Conservation (phyloP, 1,284 basidiomycete genomes). For the Jaminaea rosea region DNA sequence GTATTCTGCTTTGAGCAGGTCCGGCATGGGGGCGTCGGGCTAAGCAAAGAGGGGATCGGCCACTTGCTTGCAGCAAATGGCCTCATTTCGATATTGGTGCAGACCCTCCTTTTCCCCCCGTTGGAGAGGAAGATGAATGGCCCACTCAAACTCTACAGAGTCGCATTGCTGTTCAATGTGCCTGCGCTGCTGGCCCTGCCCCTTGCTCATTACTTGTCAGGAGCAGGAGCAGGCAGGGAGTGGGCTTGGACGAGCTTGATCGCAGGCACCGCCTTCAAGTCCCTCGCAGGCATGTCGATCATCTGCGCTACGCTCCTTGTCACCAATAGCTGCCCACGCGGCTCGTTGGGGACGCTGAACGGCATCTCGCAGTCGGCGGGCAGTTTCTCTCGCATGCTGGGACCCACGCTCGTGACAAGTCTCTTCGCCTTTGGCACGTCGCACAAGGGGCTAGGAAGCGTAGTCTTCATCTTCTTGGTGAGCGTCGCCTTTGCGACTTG, state of each 20-base stretch:
- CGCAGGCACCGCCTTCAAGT: slow-evolving; percentile 12
- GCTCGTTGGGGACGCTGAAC: slow-evolving; percentile 20
- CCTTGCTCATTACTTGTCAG: slow-evolving; percentile 12
- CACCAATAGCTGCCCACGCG: slow-evolving; percentile 21
- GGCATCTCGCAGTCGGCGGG: slow-evolving; percentile 24
- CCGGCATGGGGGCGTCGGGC: slow-evolving; percentile 18
- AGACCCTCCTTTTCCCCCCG: slow-evolving; percentile 21
- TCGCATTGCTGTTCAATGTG: slow-evolving; percentile 15
- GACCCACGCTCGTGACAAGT: slow-evolving; percentile 19
- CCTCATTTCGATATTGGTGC: slow-evolving; percentile 19
- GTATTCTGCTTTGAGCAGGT: slow-evolving; percentile 26
- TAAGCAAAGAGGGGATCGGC: slow-evolving; percentile 20
- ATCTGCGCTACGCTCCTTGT: slow-evolving; percentile 24
- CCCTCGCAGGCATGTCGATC: slow-evolving; percentile 22
- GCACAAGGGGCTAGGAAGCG: neutral
- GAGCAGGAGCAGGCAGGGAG: too few relatives aligned
- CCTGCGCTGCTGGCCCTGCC: slow-evolving; percentile 23
- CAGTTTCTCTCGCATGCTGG: slow-evolving; percentile 17
- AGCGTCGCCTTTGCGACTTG: too few relatives aligned
- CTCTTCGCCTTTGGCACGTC: slow-evolving; percentile 24
- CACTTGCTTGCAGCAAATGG: slow-evolving; percentile 24
- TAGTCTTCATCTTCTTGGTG: too few relatives aligned
- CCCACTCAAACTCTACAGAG: slow-evolving; percentile 13
- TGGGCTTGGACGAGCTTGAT: slow-evolving; percentile 6
- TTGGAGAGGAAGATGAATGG: slow-evolving; percentile 21